A percentile compares a stretch with the other conserved stretches of the same genome.
These are phyloP conservation scores for Cicer judaicum DNA, from an alignment of 306 rosid species.

Conservation along the genomic window DNA sequence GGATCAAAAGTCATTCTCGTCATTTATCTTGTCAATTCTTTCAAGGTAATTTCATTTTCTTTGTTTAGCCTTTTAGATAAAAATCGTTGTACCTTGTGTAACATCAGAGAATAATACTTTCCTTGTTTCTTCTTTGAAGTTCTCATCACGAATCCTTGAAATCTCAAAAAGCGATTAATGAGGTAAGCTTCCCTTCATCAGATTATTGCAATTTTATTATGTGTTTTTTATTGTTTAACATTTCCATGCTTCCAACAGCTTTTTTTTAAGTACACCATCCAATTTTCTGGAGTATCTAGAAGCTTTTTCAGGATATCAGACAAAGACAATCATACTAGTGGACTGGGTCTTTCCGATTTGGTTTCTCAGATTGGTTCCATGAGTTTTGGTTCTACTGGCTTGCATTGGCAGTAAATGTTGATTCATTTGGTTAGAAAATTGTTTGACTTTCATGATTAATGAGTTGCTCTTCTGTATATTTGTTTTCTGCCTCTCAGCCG, in stretches of 20 bases:
- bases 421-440: conserved; percentile 41
- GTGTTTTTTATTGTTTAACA: conserved; percentile 43
- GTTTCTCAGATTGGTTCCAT: conserved; percentile 87
- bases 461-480: conserved; percentile 37
- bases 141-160: conserved; percentile 98
- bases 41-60: conserved; percentile 71
- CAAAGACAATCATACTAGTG: conserved; percentile 62
- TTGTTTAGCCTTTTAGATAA: conserved; percentile 30
- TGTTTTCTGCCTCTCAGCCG: conserved; percentile 21
- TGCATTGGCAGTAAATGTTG: conserved; percentile 92
- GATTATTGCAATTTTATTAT: conserved; percentile 43
- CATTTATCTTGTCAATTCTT: conserved; percentile 84
- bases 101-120: conserved; percentile 41
- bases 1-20: conserved; percentile 84
- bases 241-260: conserved; percentile 66
- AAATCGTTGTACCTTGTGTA: conserved; percentile 25
- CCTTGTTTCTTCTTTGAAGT: conserved; percentile 61
- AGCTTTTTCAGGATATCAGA: conserved; percentile 73
- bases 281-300: conserved; percentile 96
- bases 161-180: conserved; percentile 93
- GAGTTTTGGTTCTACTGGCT: conserved; percentile 92
- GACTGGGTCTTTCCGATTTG: conserved; percentile 69
- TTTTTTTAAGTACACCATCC: conserved; percentile 96
- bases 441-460: conserved; percentile 33
- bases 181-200: conserved; percentile 61